Conservation (phyloP, 257 asterid species). For the Solanum piurae region DNA sequence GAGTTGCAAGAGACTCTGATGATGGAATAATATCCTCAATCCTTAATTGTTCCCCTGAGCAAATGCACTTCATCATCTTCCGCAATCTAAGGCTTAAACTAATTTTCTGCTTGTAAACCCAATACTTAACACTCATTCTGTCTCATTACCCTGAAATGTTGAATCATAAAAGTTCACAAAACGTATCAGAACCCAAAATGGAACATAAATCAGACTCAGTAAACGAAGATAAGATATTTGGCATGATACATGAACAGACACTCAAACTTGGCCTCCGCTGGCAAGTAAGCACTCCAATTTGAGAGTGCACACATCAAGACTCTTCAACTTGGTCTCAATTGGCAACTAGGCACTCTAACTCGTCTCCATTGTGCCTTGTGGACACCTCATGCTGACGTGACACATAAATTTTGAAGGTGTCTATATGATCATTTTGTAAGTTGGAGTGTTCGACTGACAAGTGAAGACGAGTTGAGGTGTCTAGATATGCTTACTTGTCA, state of each 20-base stretch:
- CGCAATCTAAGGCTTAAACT: slow-evolving; percentile 28
- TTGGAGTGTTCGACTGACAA: background rate
- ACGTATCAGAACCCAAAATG: background rate
- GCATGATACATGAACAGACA: background rate
- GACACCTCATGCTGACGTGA: background rate
- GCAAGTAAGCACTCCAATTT: background rate
- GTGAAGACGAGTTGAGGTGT: background rate
- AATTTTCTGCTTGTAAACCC: slow-evolving; percentile 52
- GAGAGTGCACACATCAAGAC: background rate
- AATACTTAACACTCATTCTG: slow-evolving; percentile 70
- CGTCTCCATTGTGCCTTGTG: background rate
- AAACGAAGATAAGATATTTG: background rate
- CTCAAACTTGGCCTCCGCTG: background rate
- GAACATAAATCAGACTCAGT: background rate
- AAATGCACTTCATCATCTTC: slow-evolving; percentile 94
- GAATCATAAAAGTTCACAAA: slow-evolving; percentile 10
- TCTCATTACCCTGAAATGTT: slow-evolving; percentile 35
- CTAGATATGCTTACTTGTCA: background rate
- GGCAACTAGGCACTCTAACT: background rate
- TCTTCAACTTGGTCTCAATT: background rate
- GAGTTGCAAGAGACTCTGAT: slow-evolving; percentile 83
- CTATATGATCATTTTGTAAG: background rate
- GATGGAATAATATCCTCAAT: slow-evolving; percentile 67
- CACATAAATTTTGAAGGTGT: background rate
- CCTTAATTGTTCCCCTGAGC: slow-evolving; percentile 75